Evolutionary conservation across 140 eudicot genomes (phyloP), one percentile per base, ranked within the genome.

Genomic region (Anethum foeniculum): DNA sequence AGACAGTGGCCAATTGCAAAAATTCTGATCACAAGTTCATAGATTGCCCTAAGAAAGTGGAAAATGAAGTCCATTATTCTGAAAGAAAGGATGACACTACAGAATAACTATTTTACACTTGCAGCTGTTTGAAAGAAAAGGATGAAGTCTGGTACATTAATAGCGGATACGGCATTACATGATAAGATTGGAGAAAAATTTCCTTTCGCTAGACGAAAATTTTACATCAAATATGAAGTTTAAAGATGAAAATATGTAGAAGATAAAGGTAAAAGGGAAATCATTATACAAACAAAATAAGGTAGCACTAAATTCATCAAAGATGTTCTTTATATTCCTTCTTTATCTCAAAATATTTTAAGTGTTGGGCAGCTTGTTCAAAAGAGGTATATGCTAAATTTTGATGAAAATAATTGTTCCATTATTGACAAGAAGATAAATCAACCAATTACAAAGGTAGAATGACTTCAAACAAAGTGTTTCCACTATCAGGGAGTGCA

Each of bases 251-350:
- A 34, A 34, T 34, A 23, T 14, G 46, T 27, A 2, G 1, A 48
- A 30, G 47, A 25, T 32, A 71, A 77, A 77, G 80, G 80, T 18
- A 77, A 52, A 21, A 71, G 71, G 4, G 44, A 32, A 11, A 56
- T 51, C 34, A 52, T 1, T 34, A 52, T 77, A 6, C 49, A 10
- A 10, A 54, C 32, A 4, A 77, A 52, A 38, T 8, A 39, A 4
- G 51, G 77, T 43, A 39, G n/a, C 12, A 5, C 51, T 19, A 75
- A 76, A 76, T 64, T 72, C 5, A 71, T 79, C 6, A 4, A 5
- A 12, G 82, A 71, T 54, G 82, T 71, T 52, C 69, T 83, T 41
- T 79, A 58, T 28, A 76, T 73, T 16, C 83, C 86, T 3, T 30
- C 30, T 0, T 4, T 83, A 6, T 15, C 71, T 3, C 41, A 77